Conservation (phyloP, 441 rosid genomes). For the Aleurites moluccanus region DNA sequence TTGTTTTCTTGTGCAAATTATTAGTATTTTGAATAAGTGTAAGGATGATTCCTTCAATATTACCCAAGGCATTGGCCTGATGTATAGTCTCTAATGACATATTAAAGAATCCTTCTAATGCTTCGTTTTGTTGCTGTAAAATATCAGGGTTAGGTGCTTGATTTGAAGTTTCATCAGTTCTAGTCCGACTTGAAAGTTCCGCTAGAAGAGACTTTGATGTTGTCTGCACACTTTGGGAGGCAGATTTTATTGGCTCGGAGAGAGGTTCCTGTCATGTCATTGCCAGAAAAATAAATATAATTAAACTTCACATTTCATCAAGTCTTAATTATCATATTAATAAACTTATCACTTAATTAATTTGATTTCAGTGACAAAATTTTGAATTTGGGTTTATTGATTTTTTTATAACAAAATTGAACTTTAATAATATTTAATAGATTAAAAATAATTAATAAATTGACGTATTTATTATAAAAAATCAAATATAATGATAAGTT, state of each 20-base stretch:
- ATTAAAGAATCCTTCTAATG: conserved; percentile 11
- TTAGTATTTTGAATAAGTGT: neutral
- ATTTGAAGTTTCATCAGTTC: neutral
- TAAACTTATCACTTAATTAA: too few species aligned
- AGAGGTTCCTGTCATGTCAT: conserved; percentile 4
- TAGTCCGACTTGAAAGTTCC: conserved; percentile 11
- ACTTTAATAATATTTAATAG: too few species aligned
- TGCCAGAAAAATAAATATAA: neutral
- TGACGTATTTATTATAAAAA: too few species aligned
- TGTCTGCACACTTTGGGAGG: neutral
- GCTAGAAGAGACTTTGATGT: neutral
- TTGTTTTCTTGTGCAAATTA: conserved; percentile 4
- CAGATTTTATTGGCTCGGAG: neutral
- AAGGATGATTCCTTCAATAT: neutral
- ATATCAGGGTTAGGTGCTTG: neutral
- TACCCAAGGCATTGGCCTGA: conserved; percentile 6
- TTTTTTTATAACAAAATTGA: too few species aligned
- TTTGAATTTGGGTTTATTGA: too few species aligned
- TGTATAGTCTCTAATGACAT: conserved; percentile 20
- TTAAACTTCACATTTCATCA: too few species aligned
- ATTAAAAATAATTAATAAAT: too few species aligned
- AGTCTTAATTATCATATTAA: too few species aligned
- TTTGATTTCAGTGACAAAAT: too few species aligned
- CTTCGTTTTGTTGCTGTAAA: conserved; percentile 4
- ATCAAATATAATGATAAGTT: too few species aligned